Percentiles rank a stretch among this genome's conserved stretches.
These are phyloP conservation scores for Aphanomyces stellatus DNA, from an alignment of 352 stramenopile species.

Conservation along the genomic window DNA sequence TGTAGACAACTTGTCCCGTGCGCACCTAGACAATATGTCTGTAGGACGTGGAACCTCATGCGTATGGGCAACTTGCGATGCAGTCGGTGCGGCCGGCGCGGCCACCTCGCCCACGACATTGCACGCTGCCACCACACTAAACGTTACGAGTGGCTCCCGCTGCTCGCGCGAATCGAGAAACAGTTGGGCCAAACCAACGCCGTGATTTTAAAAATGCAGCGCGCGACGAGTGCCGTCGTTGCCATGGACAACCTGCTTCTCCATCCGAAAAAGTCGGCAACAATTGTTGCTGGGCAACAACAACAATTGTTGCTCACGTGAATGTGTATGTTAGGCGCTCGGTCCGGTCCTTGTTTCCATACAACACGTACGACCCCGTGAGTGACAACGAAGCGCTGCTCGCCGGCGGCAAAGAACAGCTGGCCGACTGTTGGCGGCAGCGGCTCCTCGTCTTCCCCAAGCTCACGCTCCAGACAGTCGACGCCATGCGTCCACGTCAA, in stretches of 20 bases:
- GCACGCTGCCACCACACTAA: conserved; percentile 32
- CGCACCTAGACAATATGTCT: background rate
- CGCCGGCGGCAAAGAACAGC: conserved; percentile 43
- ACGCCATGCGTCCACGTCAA: no score
- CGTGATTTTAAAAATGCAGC: background rate
- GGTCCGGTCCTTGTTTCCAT: no score
- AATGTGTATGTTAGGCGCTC: conserved; percentile 14
- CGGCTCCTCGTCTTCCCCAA: conserved; percentile 4
- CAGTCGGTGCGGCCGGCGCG: conserved; percentile 42
- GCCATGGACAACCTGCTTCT: background rate
- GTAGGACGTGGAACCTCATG: conserved; percentile 67
- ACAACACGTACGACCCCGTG: conserved; percentile 16
- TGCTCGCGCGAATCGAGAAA: conserved; percentile 4
- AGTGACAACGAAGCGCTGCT: conserved; percentile 50
- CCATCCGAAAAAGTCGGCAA: background rate
- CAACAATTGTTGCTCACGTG: background rate
- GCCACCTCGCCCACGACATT: conserved; percentile 41
- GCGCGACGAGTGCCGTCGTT: background rate
- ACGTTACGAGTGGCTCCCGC: conserved; percentile 9
- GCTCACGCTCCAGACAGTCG: no score
- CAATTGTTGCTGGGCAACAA: background rate
- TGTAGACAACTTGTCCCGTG: conserved; percentile 28
- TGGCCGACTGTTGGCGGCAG: conserved; percentile 20
- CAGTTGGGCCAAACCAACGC: conserved; percentile 6
- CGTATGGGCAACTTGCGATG: conserved; percentile 61